Base-by-base conservation (phyloP, 352 stramenopile genomes). In the Phytophthora capsici region DNA sequence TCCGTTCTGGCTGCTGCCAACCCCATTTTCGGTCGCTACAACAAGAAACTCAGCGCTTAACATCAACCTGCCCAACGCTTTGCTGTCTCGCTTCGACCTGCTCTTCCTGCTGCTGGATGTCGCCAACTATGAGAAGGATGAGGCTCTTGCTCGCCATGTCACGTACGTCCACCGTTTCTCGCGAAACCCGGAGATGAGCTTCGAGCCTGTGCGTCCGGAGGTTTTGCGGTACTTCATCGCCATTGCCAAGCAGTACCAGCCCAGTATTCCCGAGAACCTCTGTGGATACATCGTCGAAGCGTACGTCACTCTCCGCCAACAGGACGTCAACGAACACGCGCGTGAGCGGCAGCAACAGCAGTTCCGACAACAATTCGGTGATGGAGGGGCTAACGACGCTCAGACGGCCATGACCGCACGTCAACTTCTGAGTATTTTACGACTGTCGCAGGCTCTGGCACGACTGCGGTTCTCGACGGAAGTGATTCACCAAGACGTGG, bases 1-100 rank as follows among this genome's bases (percentile, higher is more conserved):
- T 99, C 82, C 70, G 98, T 99, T 6, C 95, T 99, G 51, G 98
- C 98, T 26, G 98, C 98, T 16, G 98, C 98, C 14, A 99, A 99
- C 68, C 98, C 98, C 22, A 99, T 99, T 63, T 97, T 95, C 26
- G 98, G 98, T 36, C 86, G 88, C 20, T 95, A 95, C 78, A 94
- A 96, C 66, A 88, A 86, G 66, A 88, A 87, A 30, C 77, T 94
- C 14, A 92, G 84, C 36, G 88, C 88, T 16, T 96, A 99, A 99
- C 82, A 98, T 99, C 74, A 99, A 99, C 73, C 79, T 99, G 22
- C 97, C 98, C 17, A 99, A 99, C 60, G 98, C 97, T n/a, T 82
- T 99, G 47, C 77, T 99, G 6, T 99, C 96, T 73, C 95, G 98
- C 66, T 99, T 99, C 70, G 98, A 99, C 78, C 74, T 99, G 26